These are phyloP conservation scores for Neopestalotiopsis clavispora DNA, from an alignment of 2,329 filamentous ascomycete species.

Conservation along the genomic window DNA sequence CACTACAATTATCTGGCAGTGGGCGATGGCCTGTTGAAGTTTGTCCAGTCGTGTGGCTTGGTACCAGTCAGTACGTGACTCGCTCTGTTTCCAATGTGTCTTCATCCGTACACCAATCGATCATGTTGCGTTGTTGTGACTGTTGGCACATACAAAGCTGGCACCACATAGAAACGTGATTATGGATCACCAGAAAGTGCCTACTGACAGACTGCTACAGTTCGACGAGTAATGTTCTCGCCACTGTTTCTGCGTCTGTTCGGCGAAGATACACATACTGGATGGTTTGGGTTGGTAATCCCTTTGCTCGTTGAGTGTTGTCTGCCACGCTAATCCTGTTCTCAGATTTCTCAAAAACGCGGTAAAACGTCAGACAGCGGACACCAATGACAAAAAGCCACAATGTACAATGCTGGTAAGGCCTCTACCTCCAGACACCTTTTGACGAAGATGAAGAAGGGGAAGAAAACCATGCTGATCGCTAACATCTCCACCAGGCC, in stretches of 20 bases:
- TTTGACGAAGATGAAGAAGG: too few relatives aligned
- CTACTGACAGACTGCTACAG: constrained; percentile 12
- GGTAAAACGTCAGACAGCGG: not conserved
- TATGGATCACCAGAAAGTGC: constrained; percentile 28
- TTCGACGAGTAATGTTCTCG: constrained; percentile 21
- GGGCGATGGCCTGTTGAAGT: constrained; percentile 26
- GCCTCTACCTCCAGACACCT: not conserved
- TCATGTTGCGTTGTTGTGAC: too few relatives aligned
- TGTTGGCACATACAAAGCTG: too few relatives aligned
- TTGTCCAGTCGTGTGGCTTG: constrained; percentile 29
- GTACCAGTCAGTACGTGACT: constrained; percentile 26
- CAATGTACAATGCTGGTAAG: not conserved
- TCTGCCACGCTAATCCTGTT: not conserved
- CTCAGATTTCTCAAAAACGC: not conserved
- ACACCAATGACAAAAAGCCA: not conserved
- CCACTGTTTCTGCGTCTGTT: not conserved
- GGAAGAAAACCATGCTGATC: not conserved
- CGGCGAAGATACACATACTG: not conserved
- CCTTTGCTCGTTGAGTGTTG: not conserved
- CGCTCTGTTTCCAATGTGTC: constrained; percentile 16
- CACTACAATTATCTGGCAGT: constrained; percentile 30
- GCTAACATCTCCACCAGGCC: constrained; percentile 21
- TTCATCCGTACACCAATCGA: too few relatives aligned
- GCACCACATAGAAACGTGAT: constrained; percentile 20
- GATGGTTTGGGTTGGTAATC: not conserved